Conservation (phyloP, 1,139 yeast genomes). For the Hansenula lynferdii region DNA sequence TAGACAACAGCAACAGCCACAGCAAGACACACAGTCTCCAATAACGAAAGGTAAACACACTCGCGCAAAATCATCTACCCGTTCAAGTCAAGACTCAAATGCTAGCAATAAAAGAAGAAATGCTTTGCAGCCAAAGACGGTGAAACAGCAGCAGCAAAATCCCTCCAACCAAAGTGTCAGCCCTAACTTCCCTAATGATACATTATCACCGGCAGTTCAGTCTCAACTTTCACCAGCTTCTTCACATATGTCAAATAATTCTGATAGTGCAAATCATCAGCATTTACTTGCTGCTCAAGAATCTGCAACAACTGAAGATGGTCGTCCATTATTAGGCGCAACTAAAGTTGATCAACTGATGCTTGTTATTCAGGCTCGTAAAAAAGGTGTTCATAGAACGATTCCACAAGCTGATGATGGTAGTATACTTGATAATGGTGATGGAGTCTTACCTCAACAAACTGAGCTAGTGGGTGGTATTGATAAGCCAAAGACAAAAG, state of each 20-base stretch:
- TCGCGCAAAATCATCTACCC: not conserved
- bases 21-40: conserved; percentile 3
- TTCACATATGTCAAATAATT: conserved; percentile 7
- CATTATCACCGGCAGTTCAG: conserved; percentile 1
- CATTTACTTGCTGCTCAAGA: conserved; percentile 41
- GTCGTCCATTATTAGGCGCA: conserved; percentile 71
- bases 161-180: too few relatives aligned
- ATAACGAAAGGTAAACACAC: too few relatives aligned
- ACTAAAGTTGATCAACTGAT: conserved; percentile 86
- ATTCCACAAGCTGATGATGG: conserved; percentile 66
- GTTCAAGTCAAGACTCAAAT: conserved; percentile 1
- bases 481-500: conserved; percentile 53
- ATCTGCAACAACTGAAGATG: conserved; percentile 46
- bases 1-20: conserved; percentile 6
- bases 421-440: conserved; percentile 26
- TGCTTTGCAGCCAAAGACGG: conserved; percentile 12
- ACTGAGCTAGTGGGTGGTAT: conserved; percentile 79
- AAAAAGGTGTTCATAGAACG: conserved; percentile 62
- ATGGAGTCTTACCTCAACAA: conserved; percentile 52
- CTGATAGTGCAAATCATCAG: conserved; percentile 8
- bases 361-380: conserved; percentile 86
- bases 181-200: not conserved
- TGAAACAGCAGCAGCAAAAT: not conserved
- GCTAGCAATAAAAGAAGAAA: conserved; percentile 8
- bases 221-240: conserved; percentile 7